These are phyloP conservation scores for Candida ortonii DNA, from an alignment of 805 yeast species.

Conservation along the genomic window DNA sequence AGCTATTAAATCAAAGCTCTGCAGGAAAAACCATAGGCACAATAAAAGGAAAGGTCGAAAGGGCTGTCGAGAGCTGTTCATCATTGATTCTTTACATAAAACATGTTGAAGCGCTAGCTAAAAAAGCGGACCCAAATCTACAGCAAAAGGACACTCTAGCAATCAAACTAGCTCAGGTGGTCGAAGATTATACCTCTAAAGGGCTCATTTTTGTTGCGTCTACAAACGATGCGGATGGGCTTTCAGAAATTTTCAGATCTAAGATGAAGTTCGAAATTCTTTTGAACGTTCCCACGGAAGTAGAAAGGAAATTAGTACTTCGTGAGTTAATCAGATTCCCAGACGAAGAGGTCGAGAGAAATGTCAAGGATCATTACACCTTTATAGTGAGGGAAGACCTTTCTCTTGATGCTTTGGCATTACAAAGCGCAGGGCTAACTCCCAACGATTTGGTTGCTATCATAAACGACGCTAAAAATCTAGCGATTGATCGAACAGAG, in stretches of 20 bases:
- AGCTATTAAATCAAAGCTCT: constrained; percentile 62
- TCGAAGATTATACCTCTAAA: constrained; percentile 50
- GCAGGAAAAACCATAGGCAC: constrained; percentile 78
- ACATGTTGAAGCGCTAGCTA: constrained; percentile 76
- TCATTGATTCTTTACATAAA: constrained; percentile 55
- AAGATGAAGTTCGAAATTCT: constrained; percentile 73
- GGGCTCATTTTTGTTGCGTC: constrained; percentile 63
- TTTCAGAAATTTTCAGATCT: constrained; percentile 65
- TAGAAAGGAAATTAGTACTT: constrained; percentile 67
- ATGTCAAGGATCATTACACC: constrained; percentile 7
- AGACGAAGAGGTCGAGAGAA: neutral
- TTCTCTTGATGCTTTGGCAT: constrained; percentile 54
- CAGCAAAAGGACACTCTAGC: constrained; percentile 41
- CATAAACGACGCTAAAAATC: constrained; percentile 57
- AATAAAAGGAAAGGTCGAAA: constrained; percentile 72
- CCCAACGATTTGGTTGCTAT: constrained; percentile 79
- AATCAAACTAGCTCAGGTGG: constrained; percentile 53
- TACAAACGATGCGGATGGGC: constrained; percentile 60
- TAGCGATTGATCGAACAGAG: constrained; percentile 51
- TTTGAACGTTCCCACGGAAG: constrained; percentile 74
- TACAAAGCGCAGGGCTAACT: constrained; percentile 90
- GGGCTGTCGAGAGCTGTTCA: constrained; percentile 43
- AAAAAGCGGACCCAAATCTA: constrained; percentile 57
- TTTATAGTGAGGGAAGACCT: constrained; percentile 47
- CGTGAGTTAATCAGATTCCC: constrained; percentile 38